Evolutionary conservation across 768 basidiomycete species (phyloP).

Genomic region (Royoungia palumana): DNA sequence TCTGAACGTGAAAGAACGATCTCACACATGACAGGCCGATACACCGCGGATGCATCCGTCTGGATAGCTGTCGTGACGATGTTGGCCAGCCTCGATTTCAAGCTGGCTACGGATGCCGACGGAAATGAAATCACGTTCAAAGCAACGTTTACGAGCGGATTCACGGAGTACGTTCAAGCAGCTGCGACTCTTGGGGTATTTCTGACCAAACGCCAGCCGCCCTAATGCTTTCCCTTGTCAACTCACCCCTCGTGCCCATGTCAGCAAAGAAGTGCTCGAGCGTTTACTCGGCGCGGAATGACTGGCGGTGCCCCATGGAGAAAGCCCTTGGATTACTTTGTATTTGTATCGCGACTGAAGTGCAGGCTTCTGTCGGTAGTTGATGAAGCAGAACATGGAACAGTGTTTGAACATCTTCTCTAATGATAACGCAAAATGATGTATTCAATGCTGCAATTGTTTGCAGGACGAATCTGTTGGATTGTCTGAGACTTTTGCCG

Average conservation of each 20-base stretch:
- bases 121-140: constrained; percentile 11
- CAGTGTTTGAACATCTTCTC: too few species aligned
- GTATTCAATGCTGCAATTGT: too few species aligned
- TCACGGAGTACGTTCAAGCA: not conserved
- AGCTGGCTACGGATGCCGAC: constrained; percentile 1
- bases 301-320: not conserved
- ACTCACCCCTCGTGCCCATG: not conserved
- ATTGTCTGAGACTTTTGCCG: too few species aligned
- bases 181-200: not conserved
- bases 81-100: constrained; percentile 8
- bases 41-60: constrained; percentile 5
- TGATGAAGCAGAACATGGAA: too few species aligned
- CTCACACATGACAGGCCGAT: not conserved
- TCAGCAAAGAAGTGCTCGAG: not conserved
- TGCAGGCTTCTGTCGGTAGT: too few species aligned
- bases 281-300: not conserved
- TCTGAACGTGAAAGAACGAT: not conserved
- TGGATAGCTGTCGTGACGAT: constrained; percentile 9
- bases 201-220: not conserved
- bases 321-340: too few species aligned
- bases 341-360: too few species aligned
- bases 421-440: too few species aligned
- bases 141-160: not conserved
- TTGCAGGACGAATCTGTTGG: too few species aligned
- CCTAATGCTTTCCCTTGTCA: not conserved